These are phyloP conservation scores for Gentiana macrophylla DNA, from an alignment of 257 asterid species.

Conservation along the genomic window DNA sequence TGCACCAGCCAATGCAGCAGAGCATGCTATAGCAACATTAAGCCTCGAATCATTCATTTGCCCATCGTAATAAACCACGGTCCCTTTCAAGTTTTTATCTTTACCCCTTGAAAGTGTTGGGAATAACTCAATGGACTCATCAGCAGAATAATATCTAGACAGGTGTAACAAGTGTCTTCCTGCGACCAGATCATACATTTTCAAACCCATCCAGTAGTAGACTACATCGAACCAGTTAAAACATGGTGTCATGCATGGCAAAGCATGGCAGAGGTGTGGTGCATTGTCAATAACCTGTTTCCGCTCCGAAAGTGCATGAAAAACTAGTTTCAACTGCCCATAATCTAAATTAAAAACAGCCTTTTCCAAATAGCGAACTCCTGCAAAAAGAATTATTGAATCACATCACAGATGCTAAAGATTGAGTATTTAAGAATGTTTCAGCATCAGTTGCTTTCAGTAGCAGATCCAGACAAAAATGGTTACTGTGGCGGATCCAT, in stretches of 20 bases:
- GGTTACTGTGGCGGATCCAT: no score
- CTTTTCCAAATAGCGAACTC: conserved; percentile 97
- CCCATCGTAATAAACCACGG: conserved; percentile 97
- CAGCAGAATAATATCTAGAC: conserved; percentile 84
- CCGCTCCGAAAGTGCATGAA: conserved; percentile 93
- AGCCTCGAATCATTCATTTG: conserved; percentile 97
- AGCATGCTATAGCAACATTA: conserved; percentile 82
- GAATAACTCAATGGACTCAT: conserved; percentile 80
- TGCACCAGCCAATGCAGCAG: conserved; percentile 95
- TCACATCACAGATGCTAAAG: conserved; percentile 1
- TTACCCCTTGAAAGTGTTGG: conserved; percentile 82
- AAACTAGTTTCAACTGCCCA: conserved; percentile 89
- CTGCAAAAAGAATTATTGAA: conserved; percentile 30
- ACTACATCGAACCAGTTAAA: conserved; percentile 87
- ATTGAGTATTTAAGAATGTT: not conserved
- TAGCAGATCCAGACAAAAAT: no score
- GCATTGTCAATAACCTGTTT: conserved; percentile 90
- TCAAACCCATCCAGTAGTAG: conserved; percentile 95
- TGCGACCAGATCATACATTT: conserved; percentile 93
- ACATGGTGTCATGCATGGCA: conserved; percentile 99
- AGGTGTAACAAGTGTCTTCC: conserved; percentile 76
- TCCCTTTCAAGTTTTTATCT: conserved; percentile 77
- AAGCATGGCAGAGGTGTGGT: conserved; percentile 88
- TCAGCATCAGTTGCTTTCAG: no score
- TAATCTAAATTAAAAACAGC: conserved; percentile 89